phyloP scores from a whole-genome alignment of 768 basidiomycete genomes.

The Suillus clintonianus region DNA sequence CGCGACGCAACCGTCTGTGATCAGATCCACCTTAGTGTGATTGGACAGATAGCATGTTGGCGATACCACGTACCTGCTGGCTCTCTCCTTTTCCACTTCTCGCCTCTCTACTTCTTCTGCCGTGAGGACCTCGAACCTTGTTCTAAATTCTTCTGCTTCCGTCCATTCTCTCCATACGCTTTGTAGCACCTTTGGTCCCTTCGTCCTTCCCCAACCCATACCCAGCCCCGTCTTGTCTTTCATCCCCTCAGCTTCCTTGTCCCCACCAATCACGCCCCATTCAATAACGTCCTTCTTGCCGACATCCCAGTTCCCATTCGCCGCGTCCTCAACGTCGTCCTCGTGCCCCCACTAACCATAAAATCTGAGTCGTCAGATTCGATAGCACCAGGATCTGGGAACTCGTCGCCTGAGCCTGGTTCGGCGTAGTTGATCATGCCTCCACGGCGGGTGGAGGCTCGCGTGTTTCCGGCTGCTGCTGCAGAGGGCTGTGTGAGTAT shows the following conservation, averaged over 20 bases:
- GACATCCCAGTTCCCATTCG: conserved; percentile 50
- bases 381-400: conserved; percentile 77
- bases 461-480: conserved; percentile 29
- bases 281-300: conserved; percentile 91
- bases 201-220: conserved; percentile 70
- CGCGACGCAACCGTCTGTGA: conserved; percentile 58
- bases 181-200: conserved; percentile 78
- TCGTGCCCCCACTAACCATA: conserved; percentile 61
- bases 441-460: conserved; percentile 59
- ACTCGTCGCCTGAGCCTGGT: conserved; percentile 79
- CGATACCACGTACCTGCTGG: conserved; percentile 55
- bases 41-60: neutral
- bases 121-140: conserved; percentile 82
- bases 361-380: conserved; percentile 89
- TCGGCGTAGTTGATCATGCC: conserved; percentile 87
- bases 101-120: conserved; percentile 91
- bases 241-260: conserved; percentile 57
- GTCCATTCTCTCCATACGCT: conserved; percentile 97
- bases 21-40: conserved; percentile 3
- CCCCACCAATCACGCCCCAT: conserved; percentile 81
- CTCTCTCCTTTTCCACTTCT: conserved; percentile 85
- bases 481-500: conserved; percentile 51
- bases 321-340: conserved; percentile 53
- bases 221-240: conserved; percentile 86
- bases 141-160: conserved; percentile 88